phyloP scores from a whole-genome alignment of 768 basidiomycete species.

The Trichaptum fuscoviolaceum region DNA sequence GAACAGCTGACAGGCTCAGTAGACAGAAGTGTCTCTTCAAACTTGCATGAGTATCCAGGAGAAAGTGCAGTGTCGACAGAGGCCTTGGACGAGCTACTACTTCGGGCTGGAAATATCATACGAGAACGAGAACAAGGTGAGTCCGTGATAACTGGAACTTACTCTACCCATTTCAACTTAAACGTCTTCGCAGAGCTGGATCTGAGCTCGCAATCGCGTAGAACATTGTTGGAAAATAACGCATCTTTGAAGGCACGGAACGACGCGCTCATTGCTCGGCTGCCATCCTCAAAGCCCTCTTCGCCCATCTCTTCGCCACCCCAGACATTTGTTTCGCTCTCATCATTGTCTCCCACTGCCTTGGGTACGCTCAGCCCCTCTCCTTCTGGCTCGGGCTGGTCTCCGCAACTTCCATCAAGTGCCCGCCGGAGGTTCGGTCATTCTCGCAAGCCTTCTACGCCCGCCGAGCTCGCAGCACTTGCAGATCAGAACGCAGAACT shows the following conservation, averaged over 20 bases:
- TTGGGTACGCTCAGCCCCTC: constrained; percentile 9
- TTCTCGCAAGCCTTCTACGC: constrained; percentile 53
- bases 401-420: constrained; percentile 12
- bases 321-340: constrained; percentile 16
- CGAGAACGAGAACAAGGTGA: constrained; percentile 71
- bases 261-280: constrained; percentile 60
- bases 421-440: constrained; percentile 19
- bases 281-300: constrained; percentile 34
- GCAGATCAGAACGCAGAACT: constrained; percentile 84
- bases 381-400: constrained; percentile 11
- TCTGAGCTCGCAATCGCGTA: constrained; percentile 61
- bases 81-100: constrained; percentile 63
- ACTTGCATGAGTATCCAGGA: not conserved
- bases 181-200: constrained; percentile 47
- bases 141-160: constrained; percentile 19
- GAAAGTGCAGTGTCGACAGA: constrained; percentile 60
- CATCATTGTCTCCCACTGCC: constrained; percentile 16
- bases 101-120: constrained; percentile 71
- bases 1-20: not conserved
- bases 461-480: constrained; percentile 62
- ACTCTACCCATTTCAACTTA: constrained; percentile 8
- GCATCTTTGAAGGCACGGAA: constrained; percentile 65
- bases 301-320: constrained; percentile 26
- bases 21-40: not conserved
- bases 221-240: constrained; percentile 66